Percentiles rank a stretch among this genome's conserved stretches.
These are phyloP conservation scores for Barnettozyma hawaiiensis DNA, from an alignment of 1,139 yeast species.

Conservation along the genomic window DNA sequence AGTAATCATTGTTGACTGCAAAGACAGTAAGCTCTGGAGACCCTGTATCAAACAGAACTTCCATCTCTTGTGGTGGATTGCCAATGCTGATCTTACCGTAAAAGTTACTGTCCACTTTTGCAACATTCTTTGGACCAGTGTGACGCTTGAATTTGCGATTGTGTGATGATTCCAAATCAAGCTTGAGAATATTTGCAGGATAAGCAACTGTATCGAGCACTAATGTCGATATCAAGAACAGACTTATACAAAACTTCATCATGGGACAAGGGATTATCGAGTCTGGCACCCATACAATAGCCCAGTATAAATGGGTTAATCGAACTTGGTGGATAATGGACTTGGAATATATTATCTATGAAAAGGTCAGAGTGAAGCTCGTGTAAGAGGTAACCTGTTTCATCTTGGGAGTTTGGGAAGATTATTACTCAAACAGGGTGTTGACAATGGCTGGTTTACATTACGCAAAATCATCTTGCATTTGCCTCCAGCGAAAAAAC, in stretches of 20 bases:
- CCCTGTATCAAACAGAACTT: slow-evolving; percentile 55
- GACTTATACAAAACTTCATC: neutral
- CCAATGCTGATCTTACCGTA: slow-evolving; percentile 40
- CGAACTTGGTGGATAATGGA: neutral
- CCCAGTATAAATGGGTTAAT: too few species aligned
- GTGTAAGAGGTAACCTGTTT: neutral
- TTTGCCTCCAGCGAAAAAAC: neutral
- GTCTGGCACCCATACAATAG: too few species aligned
- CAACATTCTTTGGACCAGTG: slow-evolving; percentile 2
- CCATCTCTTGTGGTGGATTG: slow-evolving; percentile 41
- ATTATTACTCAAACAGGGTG: neutral
- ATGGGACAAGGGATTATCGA: too few species aligned
- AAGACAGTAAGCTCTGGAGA: slow-evolving; percentile 55
- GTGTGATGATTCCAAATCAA: neutral
- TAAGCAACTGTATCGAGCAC: neutral
- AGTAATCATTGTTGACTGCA: slow-evolving; percentile 6
- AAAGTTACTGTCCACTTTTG: slow-evolving; percentile 3
- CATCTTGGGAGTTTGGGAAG: neutral
- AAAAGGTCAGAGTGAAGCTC: neutral
- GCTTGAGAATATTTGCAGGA: neutral
- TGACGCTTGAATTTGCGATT: neutral
- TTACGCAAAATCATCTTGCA: neutral
- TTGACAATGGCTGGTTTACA: neutral
- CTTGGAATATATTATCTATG: neutral
- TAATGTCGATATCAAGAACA: neutral